Percentiles rank a stretch among this genome's conserved stretches.
These are phyloP conservation scores for Picea abies DNA, from an alignment of 83 land plant genomes.

Conservation along the genomic window DNA sequence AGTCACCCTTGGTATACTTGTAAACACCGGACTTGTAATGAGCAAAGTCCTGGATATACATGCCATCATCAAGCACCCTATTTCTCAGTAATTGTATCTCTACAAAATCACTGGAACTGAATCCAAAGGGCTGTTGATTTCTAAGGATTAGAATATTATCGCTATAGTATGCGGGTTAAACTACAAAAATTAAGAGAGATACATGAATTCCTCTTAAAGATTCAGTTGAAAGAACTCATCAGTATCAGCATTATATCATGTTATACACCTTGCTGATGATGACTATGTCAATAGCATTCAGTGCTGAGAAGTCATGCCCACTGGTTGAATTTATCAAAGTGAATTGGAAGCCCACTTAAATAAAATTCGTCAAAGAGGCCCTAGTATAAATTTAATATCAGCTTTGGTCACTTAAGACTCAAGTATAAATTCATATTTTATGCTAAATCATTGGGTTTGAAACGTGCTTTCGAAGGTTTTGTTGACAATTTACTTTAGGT, in stretches of 20 bases:
- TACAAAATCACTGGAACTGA: neutral
- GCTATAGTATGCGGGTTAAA: neutral
- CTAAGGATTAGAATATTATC: neutral
- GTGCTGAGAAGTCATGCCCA: no score
- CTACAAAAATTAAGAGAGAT: neutral
- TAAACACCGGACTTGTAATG: constrained; percentile 96
- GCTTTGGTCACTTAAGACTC: neutral
- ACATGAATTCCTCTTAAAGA: neutral
- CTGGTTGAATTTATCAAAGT: neutral
- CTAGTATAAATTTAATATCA: neutral
- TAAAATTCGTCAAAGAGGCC: neutral
- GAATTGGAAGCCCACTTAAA: neutral
- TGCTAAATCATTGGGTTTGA: neutral
- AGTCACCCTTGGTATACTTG: constrained; percentile 77
- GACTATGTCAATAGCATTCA: no score
- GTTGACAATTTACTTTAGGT: neutral
- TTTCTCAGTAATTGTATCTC: neutral
- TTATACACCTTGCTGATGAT: neutral
- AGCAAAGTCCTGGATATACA: constrained; percentile 86
- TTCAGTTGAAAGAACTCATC: neutral
- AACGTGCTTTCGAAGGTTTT: neutral
- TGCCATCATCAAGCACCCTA: neutral
- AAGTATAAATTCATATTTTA: neutral
- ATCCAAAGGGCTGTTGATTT: neutral
- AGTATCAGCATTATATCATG: neutral